Evolutionary conservation across 2,329 filamentous ascomycete genomes (phyloP).

Genomic region (Fusarium fujikuroi): DNA sequence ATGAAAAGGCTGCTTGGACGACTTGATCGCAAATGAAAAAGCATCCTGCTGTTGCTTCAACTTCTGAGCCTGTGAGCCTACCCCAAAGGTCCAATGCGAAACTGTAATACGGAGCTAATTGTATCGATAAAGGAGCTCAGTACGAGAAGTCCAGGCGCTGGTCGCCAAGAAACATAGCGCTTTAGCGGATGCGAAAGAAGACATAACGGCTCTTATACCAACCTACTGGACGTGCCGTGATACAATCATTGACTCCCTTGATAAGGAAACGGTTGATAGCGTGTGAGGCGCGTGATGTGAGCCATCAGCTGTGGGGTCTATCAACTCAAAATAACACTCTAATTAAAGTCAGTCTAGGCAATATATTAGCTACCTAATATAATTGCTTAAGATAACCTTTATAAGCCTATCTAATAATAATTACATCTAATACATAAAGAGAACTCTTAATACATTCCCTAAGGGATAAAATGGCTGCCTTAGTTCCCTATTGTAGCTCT

Average conservation of each 20-base stretch:
- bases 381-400: too few relatives aligned
- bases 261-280: not conserved
- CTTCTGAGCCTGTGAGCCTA: not conserved
- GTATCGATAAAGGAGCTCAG: not conserved
- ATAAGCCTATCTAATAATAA: too few relatives aligned
- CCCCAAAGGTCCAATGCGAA: fast-evolving
- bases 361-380: too few relatives aligned
- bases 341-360: too few relatives aligned
- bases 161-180: fast-evolving
- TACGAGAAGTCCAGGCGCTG: fast-evolving
- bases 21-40: not conserved
- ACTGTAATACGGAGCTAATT: not conserved
- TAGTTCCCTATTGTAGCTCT: too few relatives aligned
- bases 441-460: too few relatives aligned
- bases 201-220: fast-evolving
- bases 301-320: too few relatives aligned
- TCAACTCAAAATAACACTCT: too few relatives aligned
- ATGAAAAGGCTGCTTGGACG: not conserved
- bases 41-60: not conserved
- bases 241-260: fast-evolving
- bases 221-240: not conserved
- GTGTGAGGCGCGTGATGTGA: too few relatives aligned
- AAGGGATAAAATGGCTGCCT: too few relatives aligned
- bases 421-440: too few relatives aligned
- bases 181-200: not conserved